Evolutionary conservation across 2,329 filamentous ascomycete species (phyloP), one percentile per base, ranked within the genome.

Genomic region (Aspergillus felis): DNA sequence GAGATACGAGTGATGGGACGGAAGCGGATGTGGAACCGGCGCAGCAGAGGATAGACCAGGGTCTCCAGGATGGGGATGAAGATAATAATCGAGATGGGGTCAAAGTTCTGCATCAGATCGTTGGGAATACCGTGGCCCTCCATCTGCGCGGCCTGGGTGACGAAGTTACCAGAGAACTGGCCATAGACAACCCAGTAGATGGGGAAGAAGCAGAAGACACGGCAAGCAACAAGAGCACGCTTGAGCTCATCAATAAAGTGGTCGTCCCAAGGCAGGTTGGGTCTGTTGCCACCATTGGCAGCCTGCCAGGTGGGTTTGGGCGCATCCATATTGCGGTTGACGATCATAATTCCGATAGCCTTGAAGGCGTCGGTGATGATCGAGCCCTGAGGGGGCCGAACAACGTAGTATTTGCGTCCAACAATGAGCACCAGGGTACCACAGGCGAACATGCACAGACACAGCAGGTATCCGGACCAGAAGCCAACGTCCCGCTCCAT

Each of bases 1-100:
- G 87, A 81, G 74, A 92, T 91, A 71, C 87, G 87, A 79, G 87
- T 91, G 76, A 92, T 88, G 46, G 88, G 90, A 0, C 83, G 88
- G 78, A 92, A 90, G 55, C 80, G 78, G 69, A 91, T 81, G 48
- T 82, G 83, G 28, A 81, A 58, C 67, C 82, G 85, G 67, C 86
- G 85, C 57, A 92, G 81, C 20, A 80, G 69, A 0, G 89, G 90
- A 74, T 91, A 92, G 57, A 92, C 65, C 41, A 86, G n/a, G 28
- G 79, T 79, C 68, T 92, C 89, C 61, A 86, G 82, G 60, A 92
- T 76, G 2, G 88, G 88, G 51, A 91, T 88, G 73, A 92, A 83
- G 68, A 92, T 85, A 65, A 92, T 83, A 60, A 92, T 84, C 27
- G 87, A 84, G 62, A 92, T 84, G 5, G 89, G 88, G 72, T 92